A percentile compares a stretch with the other conserved stretches of the same genome.
Conservation (phyloP, 2,329 filamentous ascomycete genomes). For the Diaporthe amygdali region DNA sequence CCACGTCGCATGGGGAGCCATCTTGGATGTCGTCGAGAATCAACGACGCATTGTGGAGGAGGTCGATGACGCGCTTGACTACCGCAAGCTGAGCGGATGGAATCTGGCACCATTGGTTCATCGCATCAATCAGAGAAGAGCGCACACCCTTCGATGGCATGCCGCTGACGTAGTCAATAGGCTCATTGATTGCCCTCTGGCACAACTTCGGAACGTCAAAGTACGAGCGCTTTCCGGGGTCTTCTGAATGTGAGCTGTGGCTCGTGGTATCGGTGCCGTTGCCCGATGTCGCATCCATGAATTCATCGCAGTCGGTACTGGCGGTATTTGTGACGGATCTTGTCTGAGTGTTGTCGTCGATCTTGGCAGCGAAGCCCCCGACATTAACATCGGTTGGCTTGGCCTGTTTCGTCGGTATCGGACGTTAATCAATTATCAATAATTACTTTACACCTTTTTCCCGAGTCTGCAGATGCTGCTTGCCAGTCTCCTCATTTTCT, state of each 20-base stretch:
- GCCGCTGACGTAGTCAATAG: neutral
- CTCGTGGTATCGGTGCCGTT: neutral
- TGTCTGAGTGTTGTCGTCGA: neutral
- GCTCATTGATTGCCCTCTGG: neutral
- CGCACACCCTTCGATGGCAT: constrained; percentile 6
- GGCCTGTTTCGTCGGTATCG: neutral
- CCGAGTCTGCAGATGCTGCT: neutral
- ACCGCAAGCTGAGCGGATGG: neutral
- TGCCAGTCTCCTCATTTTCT: constrained; percentile 9
- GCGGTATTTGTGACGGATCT: neutral
- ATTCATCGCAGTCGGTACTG: neutral
- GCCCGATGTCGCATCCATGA: neutral
- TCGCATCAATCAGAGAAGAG: neutral
- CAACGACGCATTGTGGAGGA: neutral
- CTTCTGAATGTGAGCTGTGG: neutral
- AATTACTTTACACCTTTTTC: neutral
- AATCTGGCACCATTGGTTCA: neutral
- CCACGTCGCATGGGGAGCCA: neutral
- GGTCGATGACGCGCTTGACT: neutral
- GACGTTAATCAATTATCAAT: fast-evolving
- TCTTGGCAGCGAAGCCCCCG: neutral
- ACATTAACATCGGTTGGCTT: neutral
- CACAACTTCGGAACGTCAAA: neutral
- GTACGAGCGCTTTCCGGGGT: neutral
- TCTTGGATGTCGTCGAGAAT: constrained; percentile 11